Base-by-base conservation (phyloP, 140 eudicot species). In the Bidens hawaiensis region DNA sequence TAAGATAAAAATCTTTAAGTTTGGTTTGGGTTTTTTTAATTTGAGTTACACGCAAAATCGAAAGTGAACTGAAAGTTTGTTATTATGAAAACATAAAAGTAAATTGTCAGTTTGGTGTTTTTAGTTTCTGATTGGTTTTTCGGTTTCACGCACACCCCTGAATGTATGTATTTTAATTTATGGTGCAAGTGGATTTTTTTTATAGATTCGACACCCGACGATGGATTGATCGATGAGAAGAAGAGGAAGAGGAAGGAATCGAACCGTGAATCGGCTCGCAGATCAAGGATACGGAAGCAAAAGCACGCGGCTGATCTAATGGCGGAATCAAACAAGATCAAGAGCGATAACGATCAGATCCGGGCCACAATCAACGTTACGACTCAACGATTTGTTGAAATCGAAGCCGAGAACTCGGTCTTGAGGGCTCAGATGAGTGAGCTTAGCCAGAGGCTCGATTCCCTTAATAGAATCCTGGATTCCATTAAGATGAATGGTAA, bases 171-270 rank as follows among this genome's bases (percentile, higher is more conserved):
- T 10, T 14, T 3, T 38, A n/a, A 38, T 38, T 38, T 38, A 38
- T 0, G 1, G 3, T 38, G 43, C 43, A 4, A 1, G n/a, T n/a
- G 9, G 54, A 47, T 5, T 49, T 8, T 49, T 21, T 9, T 21
- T 21, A 0, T 75, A 50, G 71, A n/a, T 75, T 15, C 86, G 51
- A 38, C 75, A 16, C 76, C 90, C 7, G 97, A 75, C 7, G 84
- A 63, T 27, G 70, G 81, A 0, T 25, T 63, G 70, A 58, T 78
- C 69, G 90, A 87, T 41, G 81, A 84, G 31, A 73, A 86, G 79
- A 90, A 90, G 74, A 62, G 96, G 10, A 90, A 90, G 66, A 71
- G 96, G 54, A 90, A 84, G 97, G 66, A 69, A 78, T 90, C 96
- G 12, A 90, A 90, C 67, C 79, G 97, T 5, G 97, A 90, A 69